A percentile compares a stretch with the other conserved stretches of the same genome.
Evolutionary conservation across 306 rosid species (phyloP).

Genomic region (Cicer cuneatum): DNA sequence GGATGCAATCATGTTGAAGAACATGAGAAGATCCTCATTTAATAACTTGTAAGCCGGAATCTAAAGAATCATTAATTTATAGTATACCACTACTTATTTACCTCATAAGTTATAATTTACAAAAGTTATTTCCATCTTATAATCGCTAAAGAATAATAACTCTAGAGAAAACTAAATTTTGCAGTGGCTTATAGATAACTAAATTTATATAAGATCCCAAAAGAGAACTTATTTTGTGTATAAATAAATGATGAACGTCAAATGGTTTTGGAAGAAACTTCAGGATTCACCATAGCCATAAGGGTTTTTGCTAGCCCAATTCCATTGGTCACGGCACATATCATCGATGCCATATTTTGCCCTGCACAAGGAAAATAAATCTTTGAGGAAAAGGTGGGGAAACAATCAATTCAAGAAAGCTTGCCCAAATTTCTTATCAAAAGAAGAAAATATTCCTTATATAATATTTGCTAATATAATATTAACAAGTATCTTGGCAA

Average conservation of each 20-base stretch:
- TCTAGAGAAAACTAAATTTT: neutral
- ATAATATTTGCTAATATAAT: constrained; percentile 16
- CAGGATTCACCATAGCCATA: constrained; percentile 75
- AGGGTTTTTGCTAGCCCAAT: constrained; percentile 98
- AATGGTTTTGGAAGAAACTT: constrained; percentile 43
- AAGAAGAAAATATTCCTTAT: neutral
- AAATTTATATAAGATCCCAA: neutral
- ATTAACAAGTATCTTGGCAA: neutral
- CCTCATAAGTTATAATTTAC: constrained; percentile 42
- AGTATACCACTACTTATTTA: constrained; percentile 46
- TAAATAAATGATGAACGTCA: constrained; percentile 41
- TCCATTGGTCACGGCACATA: constrained; percentile 99
- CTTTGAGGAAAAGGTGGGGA: constrained; percentile 12
- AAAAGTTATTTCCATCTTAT: constrained; percentile 35
- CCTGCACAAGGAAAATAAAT: constrained; percentile 59
- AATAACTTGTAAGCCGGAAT: constrained; percentile 28
- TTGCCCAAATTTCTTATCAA: neutral
- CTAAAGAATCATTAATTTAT: constrained; percentile 26
- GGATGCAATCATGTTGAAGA: constrained; percentile 40
- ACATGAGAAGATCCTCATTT: constrained; percentile 37
- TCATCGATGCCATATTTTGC: constrained; percentile 79
- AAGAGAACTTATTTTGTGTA: constrained; percentile 18
- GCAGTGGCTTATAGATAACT: no score
- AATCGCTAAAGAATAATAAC: constrained; percentile 34
- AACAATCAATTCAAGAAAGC: neutral